Base-by-base conservation (phyloP, 2,329 filamentous ascomycete species). In the Fusarium sp. region DNA sequence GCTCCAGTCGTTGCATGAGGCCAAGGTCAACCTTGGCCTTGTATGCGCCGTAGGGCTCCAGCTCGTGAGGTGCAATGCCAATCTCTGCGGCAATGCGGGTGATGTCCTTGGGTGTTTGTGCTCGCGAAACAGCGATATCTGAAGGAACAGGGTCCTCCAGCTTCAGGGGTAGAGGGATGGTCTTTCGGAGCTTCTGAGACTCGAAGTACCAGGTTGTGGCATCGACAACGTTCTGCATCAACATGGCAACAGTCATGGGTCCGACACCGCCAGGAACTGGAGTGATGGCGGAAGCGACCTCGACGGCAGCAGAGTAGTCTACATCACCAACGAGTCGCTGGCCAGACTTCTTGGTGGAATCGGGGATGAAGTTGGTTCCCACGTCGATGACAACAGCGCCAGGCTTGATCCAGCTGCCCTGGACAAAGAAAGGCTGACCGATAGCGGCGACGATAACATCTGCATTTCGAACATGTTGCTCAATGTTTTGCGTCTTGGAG, bases 181-280 rank as follows among this genome's bases (percentile, higher is more conserved):
- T 92, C 73, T 88, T 90, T 63, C 96, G 89, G 68, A 91, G 85
- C 82, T 93, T 97, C 80, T 97, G 92, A 66, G 88, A 88, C 70
- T 96, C 93, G 70, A 96, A 96, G 77, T 93, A 94, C 61, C 88
- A 84, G 51, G 90, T 91, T 38, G 96, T 92, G 34, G 95, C 91
- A 74, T 95, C 92, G 58, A 98, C 92, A 11, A 98, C 94, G 78
- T 99, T 99, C 81, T 97, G 93, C 75, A 99, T 84, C 49, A 99
- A 86, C 96, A 99, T 99, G 65, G 96, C 96, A 69, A 99, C 94
- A 5, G 96, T 99, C 96, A 99, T 99, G 53, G 96, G 96, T 0
- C 96, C 96, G 63, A 99, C 96, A 80, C 96, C 96, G 61, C 96
- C 96, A 3, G 96, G 96, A 4, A 99, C 96, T 2, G 96, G 96